Conservation (phyloP, 352 stramenopile genomes). For the Aphanomyces astaci region DNA sequence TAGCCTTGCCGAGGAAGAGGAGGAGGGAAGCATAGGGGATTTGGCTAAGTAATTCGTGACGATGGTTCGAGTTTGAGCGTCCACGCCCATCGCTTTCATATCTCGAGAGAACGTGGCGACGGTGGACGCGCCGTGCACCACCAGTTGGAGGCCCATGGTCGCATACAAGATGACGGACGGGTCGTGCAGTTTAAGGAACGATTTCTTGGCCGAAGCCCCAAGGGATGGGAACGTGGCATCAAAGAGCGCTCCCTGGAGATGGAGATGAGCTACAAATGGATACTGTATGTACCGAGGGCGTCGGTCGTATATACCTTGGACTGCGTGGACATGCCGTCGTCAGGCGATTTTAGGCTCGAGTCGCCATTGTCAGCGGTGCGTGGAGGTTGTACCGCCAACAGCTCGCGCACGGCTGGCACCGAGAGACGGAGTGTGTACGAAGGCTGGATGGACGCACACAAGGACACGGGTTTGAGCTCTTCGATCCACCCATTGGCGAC, state of each 20-base stretch:
- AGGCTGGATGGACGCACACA: not conserved
- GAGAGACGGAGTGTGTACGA: not conserved
- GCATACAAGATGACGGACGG: conserved; percentile 72
- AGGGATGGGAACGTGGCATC: not conserved
- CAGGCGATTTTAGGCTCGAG: not conserved
- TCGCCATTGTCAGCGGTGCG: not conserved
- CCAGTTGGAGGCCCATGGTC: conserved; percentile 74
- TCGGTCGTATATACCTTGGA: not conserved
- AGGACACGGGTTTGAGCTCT: not conserved
- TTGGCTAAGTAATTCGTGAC: conserved; percentile 69
- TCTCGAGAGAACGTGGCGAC: conserved; percentile 73
- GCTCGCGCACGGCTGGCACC: too few relatives aligned
- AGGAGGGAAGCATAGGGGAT: too few relatives aligned
- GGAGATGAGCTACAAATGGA: not conserved
- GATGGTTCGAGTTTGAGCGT: conserved; percentile 59
- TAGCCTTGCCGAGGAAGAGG: too few relatives aligned
- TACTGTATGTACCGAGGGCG: too few relatives aligned
- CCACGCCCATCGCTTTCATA: conserved; percentile 66
- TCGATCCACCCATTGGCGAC: not conserved
- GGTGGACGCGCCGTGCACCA: conserved; percentile 76
- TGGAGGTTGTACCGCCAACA: not conserved
- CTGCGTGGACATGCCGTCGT: not conserved
- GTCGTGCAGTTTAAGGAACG: conserved; percentile 50
- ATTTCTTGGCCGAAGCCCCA: not conserved
- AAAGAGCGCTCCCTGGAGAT: not conserved